phyloP scores from a whole-genome alignment of 805 yeast genomes.

The Cyberlindnera xishuangbannaensis region DNA sequence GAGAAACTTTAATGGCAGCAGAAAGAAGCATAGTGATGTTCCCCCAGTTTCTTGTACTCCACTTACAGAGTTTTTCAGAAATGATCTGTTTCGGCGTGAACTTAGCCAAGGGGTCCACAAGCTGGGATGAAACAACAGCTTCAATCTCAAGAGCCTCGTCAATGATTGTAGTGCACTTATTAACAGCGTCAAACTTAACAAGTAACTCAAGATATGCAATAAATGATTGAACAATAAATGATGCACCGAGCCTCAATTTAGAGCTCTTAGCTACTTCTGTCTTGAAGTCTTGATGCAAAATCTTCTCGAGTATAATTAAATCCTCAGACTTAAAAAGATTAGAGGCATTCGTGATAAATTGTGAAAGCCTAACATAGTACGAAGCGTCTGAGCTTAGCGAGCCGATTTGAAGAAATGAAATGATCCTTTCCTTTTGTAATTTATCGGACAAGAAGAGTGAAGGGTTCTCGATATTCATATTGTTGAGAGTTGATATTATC shows the following conservation, averaged over 20 bases:
- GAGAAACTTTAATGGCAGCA: conserved; percentile 6
- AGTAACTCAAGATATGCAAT: conserved; percentile 22
- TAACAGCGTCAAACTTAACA: conserved; percentile 2
- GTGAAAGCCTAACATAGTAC: conserved; percentile 35
- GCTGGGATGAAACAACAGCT: conserved; percentile 14
- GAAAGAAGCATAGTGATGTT: conserved; percentile 10
- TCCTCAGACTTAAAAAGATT: conserved; percentile 14
- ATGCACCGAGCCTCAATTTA: conserved; percentile 27
- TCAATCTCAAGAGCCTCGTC: conserved; percentile 16
- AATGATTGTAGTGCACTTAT: conserved; percentile 6
- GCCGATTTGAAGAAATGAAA: conserved; percentile 45
- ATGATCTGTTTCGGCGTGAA: conserved; percentile 13
- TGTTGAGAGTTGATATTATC: conserved; percentile 41
- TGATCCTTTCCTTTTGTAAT: conserved; percentile 37
- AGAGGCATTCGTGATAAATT: conserved; percentile 17
- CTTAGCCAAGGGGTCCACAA: conserved; percentile 20
- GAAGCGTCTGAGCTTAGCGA: conserved; percentile 46
- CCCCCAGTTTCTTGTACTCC: conserved; percentile 4
- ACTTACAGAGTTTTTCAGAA: conserved; percentile 2
- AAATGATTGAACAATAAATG: conserved; percentile 29
- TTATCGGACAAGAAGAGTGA: conserved; percentile 54
- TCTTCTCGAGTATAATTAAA: conserved; percentile 20
- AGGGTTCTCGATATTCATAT: conserved; percentile 39
- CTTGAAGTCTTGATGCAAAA: conserved; percentile 26
- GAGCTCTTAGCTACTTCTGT: conserved; percentile 26